Evolutionary conservation across 2,329 filamentous ascomycete species (phyloP), one percentile per base, ranked within the genome.

Genomic region (Bipolaris bicolor): DNA sequence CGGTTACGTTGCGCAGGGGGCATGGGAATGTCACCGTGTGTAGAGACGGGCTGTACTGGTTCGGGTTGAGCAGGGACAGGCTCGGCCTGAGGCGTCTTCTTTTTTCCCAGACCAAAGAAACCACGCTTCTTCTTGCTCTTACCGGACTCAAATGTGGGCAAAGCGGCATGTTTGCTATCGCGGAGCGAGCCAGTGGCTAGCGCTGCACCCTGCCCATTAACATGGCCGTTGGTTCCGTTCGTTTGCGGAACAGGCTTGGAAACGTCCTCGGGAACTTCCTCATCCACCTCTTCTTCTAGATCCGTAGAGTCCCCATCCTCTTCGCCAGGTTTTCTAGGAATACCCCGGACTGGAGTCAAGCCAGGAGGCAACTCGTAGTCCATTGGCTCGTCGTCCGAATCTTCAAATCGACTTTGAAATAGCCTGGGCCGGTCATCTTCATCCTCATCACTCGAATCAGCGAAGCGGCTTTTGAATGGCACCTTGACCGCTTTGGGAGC

Each of bases 391-490:
- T 49, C 29, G 26, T 81, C 79, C 45, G 80, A 82, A 57, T 83
- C 81, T 1, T 74, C 79, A 56, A 82, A 82, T 5, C 81, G 77
- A 58, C 79, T 82, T 50, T 76, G 72, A 68, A 82, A 82, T 11
- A 64, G 67, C 5, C 62, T 65, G 16, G 73, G 65, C 10, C 67
- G 58, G 10, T 69, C 68, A 5, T 71, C 72, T 2, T 71, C 72
- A 1, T 81, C 80, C 31, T 80, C 79, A 43, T 91, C 89, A 67
- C 89, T 91, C 1, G 89, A 91, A 66, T 91, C 88, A 1, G 80
- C 86, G 65, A 92, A 90, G 1, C 89, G 86, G 67, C 72, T 76
- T 53, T 69, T 71, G 62, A 76, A 74, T 1, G 65, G 43, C 20
- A 66, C 52, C 24, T 61, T 69, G 10, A 56, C 26, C 26, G 66